Base-by-base conservation (phyloP, 495 filamentous ascomycete genomes). In the Coniosporium apollinis region DNA sequence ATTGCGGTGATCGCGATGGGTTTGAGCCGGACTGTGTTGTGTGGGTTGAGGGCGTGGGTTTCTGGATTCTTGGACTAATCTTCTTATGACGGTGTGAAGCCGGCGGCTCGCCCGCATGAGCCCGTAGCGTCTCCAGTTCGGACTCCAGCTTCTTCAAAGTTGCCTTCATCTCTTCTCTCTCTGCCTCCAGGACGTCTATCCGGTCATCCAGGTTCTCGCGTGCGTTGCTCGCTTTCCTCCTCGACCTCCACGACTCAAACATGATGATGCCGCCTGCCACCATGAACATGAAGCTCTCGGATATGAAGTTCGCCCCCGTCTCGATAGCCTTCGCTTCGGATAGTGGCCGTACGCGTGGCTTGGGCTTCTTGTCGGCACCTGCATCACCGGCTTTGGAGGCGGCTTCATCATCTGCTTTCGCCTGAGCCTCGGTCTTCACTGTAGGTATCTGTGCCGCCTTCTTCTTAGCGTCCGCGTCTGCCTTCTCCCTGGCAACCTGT, bases 291-390 rank as follows among this genome's bases (percentile, higher is more conserved):
- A 99, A 99, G 1, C 70, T 60, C 47, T 99, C 89, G 28, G 82
- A 83, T 33, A 91, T 76, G 34, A 99, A 93, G 38, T 91, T 92
- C 7, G 89, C 91, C 18, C 93, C 92, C 5, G 85, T 69, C 51
- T 99, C 89, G 19, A 99, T 92, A 4, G 89, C 89, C 50, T 96
- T 94, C 10, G 71, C 69, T 47, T 99, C 91, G 21, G 82, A 78
- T 1, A 99, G 63, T 1, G 91, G 78, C 36, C 87, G 64, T 18
- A 81, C 79, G 19, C 67, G 43, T 22, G 42, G 30, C 38, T 49
- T 53, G 14, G 45, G 34, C 37, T 53, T 44, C 22, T 66, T 38
- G 68, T 64, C 22, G 52, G 46, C 4, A 59, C 61, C 24, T 59
- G 65, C 30, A 11, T 71, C 65, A 38, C 67, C 68, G 15, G 53